Conservation (phyloP, 139 green algal species). For the Pleodorina starrii region DNA sequence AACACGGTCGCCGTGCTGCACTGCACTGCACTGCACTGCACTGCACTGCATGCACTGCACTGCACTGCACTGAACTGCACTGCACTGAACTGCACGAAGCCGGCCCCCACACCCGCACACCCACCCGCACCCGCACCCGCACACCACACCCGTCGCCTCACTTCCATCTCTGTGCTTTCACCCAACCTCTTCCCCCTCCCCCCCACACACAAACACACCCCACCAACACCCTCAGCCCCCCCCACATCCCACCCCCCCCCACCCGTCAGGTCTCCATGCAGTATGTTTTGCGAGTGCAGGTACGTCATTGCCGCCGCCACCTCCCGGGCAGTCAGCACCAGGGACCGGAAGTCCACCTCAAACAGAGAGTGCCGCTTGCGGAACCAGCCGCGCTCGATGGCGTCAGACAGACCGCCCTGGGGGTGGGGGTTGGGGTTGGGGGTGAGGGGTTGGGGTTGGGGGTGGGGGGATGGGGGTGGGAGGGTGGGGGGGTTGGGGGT, state of each 20-base stretch:
- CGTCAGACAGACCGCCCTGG: conserved; percentile 61
- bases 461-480: no score
- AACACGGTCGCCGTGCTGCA: no score
- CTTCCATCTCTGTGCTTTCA: background rate
- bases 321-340: conserved; percentile 62
- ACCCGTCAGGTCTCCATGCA: conserved; percentile 79
- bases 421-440: background rate
- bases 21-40: no score
- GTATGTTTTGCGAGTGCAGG: conserved; percentile 71
- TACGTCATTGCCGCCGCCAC: conserved; percentile 73
- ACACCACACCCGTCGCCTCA: background rate
- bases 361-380: conserved; percentile 49
- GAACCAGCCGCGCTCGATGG: conserved; percentile 62
- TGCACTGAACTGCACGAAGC: no score
- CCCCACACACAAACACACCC: no score
- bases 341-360: conserved; percentile 42
- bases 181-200: background rate
- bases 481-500: no score
- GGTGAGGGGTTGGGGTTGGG: background rate
- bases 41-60: no score
- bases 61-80: no score
- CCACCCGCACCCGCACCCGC: background rate
- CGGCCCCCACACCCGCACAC: background rate
- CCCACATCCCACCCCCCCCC: no score
- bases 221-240: no score